Evolutionary conservation across 495 filamentous ascomycete genomes (phyloP), one percentile per base, ranked within the genome.

Genomic region (Xylaria scruposa): DNA sequence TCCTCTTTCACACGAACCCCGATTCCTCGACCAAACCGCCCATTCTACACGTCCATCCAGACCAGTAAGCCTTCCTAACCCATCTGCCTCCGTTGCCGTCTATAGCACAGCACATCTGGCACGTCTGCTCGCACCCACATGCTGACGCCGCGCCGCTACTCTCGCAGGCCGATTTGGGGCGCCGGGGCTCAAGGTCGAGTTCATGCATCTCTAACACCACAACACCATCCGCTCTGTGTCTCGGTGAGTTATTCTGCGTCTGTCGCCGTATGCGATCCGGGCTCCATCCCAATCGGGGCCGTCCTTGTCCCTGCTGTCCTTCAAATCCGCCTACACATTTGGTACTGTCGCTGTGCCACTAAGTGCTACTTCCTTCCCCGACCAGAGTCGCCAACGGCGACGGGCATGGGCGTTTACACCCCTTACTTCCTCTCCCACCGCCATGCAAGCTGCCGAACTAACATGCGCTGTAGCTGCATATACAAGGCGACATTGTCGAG

Each of bases 171-270:
- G 77, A 79, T 76, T 73, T 69, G 77, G 77, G 70, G 70, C 60
- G 67, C 77, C 74, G 60, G 68, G 24, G 54, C 71, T 78, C 74
- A 75, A 78, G 70, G 70, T 74, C 71, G 74, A 76, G 76, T 79
- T 75, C 71, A 67, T 76, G 71, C 76, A 76, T 76, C 72, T 75
- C 74, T 76, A 70, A 64, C 74, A 72, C 76, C 44, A 71, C 82
- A 81, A 70, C 79, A 76, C 78, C 78, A 73, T 79, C 80, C 72
- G 70, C 74, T 70, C 63, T 73, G 64, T 73, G 61, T 75, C 74
- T 59, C 75, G 73, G 83, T 85, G 79, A 82, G 83, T 81, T 68
- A 63, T 80, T 73, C 73, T 75, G 72, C 73, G 73, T 73, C 75
- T 77, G 53, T 70, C 70, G 70, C 72, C 75, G 69, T 73, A 77